These are phyloP conservation scores for Solanum virginianum DNA, from an alignment of 257 asterid genomes.

Conservation along the genomic window DNA sequence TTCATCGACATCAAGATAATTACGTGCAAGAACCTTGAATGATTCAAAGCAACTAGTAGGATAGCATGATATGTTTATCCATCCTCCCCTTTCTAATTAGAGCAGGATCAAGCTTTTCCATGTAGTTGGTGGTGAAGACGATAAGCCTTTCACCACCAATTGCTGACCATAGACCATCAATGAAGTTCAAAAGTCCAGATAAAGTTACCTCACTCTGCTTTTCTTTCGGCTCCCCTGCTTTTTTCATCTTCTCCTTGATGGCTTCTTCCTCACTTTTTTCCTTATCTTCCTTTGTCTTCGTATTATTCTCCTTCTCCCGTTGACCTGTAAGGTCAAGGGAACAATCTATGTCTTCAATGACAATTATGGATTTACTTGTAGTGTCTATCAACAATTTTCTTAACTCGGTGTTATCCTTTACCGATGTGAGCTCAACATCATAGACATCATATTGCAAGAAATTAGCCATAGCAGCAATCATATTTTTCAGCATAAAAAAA, in stretches of 20 bases:
- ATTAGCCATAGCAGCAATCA: no score
- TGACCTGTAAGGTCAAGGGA: no score
- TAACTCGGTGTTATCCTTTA: no score
- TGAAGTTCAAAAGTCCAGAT: background rate
- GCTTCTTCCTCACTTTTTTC: background rate
- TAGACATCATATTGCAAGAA: no score
- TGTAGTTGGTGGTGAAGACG: background rate
- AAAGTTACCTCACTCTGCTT: background rate
- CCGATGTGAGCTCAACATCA: no score
- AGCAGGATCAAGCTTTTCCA: background rate
- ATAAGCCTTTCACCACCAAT: background rate
- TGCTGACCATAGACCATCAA: background rate
- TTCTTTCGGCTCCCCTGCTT: background rate
- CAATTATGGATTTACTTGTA: no score
- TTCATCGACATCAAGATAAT: background rate
- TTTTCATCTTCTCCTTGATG: background rate
- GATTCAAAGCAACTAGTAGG: background rate
- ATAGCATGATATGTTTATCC: background rate
- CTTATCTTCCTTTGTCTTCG: background rate
- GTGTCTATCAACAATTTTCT: no score
- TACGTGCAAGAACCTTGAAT: background rate
- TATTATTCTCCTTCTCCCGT: no score
- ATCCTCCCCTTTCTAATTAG: background rate
- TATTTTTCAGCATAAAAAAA: no score
- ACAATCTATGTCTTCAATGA: no score